Conservation (phyloP, 73 alveolate species). For the Tetrahymena elliotti region DNA sequence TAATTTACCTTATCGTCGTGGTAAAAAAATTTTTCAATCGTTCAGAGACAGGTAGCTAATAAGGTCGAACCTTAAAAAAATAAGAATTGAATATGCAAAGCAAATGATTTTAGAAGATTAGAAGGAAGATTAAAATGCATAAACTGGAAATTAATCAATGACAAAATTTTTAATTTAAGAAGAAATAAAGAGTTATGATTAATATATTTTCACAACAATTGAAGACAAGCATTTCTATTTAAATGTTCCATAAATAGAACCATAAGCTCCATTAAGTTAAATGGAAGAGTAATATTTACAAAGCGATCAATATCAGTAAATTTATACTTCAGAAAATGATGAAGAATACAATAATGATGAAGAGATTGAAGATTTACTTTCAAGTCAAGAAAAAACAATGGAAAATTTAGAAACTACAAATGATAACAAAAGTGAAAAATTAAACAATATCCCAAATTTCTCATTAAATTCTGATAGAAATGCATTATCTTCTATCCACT, state of each 20-base stretch:
- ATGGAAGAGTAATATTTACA: neutral
- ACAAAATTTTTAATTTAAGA: neutral
- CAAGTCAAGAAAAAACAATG: neutral
- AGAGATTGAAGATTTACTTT: neutral
- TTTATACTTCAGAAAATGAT: neutral
- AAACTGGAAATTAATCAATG: neutral
- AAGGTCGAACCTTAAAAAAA: neutral
- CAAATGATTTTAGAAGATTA: neutral
- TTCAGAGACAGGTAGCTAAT: neutral
- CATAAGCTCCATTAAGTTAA: neutral
- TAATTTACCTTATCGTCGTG: neutral
- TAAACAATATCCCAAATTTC: neutral
- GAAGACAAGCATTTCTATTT: neutral
- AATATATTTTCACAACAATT: neutral
- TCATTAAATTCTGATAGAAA: neutral
- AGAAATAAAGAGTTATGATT: neutral
- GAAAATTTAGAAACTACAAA: neutral
- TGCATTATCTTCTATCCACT: neutral
- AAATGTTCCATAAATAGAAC: neutral
- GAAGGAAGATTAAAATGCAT: neutral
- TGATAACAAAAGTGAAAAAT: neutral
- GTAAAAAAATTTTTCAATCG: neutral
- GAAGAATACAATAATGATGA: neutral
- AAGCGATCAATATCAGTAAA: neutral
- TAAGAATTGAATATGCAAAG: neutral